Evolutionary conservation across 108 stramenopile genomes (phyloP).

Genomic region (Fistulifera pelliculosa): DNA sequence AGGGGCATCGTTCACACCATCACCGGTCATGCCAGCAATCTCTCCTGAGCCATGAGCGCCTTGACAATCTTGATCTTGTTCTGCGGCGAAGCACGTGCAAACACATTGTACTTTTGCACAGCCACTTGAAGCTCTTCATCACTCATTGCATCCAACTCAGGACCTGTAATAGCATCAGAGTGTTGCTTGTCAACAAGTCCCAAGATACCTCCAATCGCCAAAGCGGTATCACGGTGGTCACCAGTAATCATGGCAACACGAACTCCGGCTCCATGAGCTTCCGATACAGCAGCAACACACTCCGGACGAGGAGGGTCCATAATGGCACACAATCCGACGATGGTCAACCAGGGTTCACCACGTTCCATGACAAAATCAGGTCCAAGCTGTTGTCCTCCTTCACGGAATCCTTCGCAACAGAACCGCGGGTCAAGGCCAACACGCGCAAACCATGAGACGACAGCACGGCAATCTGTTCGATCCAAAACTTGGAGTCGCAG

Average conservation of each 20-base stretch:
- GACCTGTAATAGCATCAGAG: constrained; percentile 61
- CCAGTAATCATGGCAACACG: constrained; percentile 97
- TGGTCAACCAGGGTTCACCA: constrained; percentile 53
- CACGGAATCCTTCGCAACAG: constrained; percentile 44
- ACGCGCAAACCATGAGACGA: constrained; percentile 92
- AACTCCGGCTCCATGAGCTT: constrained; percentile 80
- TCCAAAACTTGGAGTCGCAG: constrained; percentile 62
- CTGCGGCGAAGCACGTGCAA: constrained; percentile 81
- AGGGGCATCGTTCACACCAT: constrained; percentile 99
- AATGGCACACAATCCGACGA: constrained; percentile 90
- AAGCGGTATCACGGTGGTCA: constrained; percentile 87
- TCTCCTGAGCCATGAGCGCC: constrained; percentile 88
- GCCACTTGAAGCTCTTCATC: constrained; percentile 55
- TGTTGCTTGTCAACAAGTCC: constrained; percentile 72
- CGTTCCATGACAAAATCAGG: constrained; percentile 62
- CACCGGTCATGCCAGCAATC: constrained; percentile 95
- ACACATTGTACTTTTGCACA: constrained; percentile 74
- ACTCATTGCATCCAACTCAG: constrained; percentile 72
- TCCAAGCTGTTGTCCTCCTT: constrained; percentile 51
- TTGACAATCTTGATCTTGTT: constrained; percentile 89
- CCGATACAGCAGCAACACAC: constrained; percentile 72
- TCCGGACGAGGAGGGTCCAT: constrained; percentile 92
- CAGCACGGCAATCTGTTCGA: constrained; percentile 68
- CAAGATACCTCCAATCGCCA: constrained; percentile 71
- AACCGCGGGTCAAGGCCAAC: constrained; percentile 76